Evolutionary conservation across 2,329 filamentous ascomycete genomes (phyloP), one percentile per base, ranked within the genome.

Genomic region (Trichoderma sp.): DNA sequence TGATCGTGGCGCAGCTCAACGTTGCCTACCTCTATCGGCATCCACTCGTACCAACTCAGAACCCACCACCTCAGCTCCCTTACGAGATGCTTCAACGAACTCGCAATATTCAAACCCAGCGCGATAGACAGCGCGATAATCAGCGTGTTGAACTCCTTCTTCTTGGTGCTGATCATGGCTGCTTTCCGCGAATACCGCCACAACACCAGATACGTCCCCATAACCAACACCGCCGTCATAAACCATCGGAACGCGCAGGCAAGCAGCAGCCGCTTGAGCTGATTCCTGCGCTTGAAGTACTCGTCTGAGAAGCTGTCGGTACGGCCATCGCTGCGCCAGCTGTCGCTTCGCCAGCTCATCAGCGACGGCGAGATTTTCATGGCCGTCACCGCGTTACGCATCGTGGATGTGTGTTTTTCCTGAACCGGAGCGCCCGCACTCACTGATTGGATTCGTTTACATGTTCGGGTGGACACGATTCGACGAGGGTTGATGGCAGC

Each of bases 51-150:
- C 10, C 76, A 74, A 68, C 77, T 79, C 53, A 85, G 72, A 33
- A 84, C 79, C 75, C 81, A 83, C 82, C 83, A 85, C n/a, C 83
- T 76, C 70, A 83, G 74, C 70, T 83, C 81, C 16, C 77, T 73
- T 4, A 82, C 79, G 77, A 84, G 81, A 33, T 78, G 78, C 68
- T 83, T 83, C 27, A 85, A 76, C 7, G 79, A 78, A 71, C 77
- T 81, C 2, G 80, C 78, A 53, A 84, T 79, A 59, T 81, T 81
- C 60, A 85, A 71, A 68, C 81, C 80, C 21, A 84, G 73, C 0
- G 75, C 72, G 37, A 84, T 83, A 58, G 80, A 80, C 5, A 84
- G 75, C 0, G 78, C 82, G 0, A 82, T 82, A 24, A 83, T 80
- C n/a, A 83, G 71, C 0, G 80, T 75, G 67, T 84, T 84, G 72